Evolutionary conservation across 1,139 yeast species (phyloP), one percentile per base, ranked within the genome.

Genomic region (Pichia kudriavzevii): DNA sequence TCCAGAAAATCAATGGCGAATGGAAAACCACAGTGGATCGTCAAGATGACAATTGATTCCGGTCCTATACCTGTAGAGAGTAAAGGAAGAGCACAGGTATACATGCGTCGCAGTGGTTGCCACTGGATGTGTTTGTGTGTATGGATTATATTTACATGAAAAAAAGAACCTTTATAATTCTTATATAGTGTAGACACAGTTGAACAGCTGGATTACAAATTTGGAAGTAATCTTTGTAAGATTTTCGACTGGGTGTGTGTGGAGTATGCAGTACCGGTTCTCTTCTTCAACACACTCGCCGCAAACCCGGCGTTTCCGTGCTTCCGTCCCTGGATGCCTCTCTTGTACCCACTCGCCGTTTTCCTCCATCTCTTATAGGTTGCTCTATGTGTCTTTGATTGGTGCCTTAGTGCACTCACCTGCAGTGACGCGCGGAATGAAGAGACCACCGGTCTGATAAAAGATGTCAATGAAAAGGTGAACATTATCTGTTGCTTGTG

Each of bases 261-360:
- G 4, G 87, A 84, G 31, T 65, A 57, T 4, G 73, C 74, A 36
- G 75, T 77, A 5, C 80, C 78, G 37, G 80, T 77, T 52, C 82
- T 67, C 41, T 70, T 77, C 28, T 72, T 67, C 47, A 85, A 61
- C 7, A 78, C 66, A 38, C 76, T 68, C 30, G 74, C 62, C 32
- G 88, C 72, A 79, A 93, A 87, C 18, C 94, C 91, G 4, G 88
- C 85, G 52, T 85, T 87, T 32, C 97, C 96, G 58, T 87, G 97
- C 50, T 83, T 82, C 61, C 95, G 74, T 9, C 95, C 94, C 15
- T 94, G 83, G 49, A 76, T 79, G 40, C 84, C 84, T 45, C 74
- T 56, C 42, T 67, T 62, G 53, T 66, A 77, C 15, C 62, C 67
- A 15, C 35, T 21, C 5, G 74, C 75, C n/a, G 80, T 76, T 49